Evolutionary conservation across 768 basidiomycete species (phyloP), one percentile per base, ranked within the genome.

Genomic region (Cyclocybe cylindracea): DNA sequence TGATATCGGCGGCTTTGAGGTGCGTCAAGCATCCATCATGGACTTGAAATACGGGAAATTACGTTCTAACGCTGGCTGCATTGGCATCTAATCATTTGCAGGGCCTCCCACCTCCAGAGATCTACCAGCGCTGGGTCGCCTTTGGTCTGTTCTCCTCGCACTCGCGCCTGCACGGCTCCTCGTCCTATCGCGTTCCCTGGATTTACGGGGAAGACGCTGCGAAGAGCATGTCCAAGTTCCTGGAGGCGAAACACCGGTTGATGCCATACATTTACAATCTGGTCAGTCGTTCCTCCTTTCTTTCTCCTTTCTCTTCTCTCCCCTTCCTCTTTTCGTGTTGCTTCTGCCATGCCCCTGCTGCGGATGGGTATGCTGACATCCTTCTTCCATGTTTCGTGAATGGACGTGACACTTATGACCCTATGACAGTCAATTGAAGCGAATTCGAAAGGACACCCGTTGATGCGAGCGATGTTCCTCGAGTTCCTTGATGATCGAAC

Each of bases 1-100:
- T 64, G 88, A 91, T 61, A 87, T 91, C 49, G 88, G 87, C 19
- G 87, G 87, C 1, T 90, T 88, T 56, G 87, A 89, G 72, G 82
- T 78, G 41, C 40, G 72, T 56, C 13, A 9, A 46, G 31, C 5
- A 6, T 36, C 34, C 14, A 24, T 29, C 29, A 11, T 11, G 11
- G 39, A 24, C 13, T 5, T 16, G 9, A 13, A 7, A 7, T 32
- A 9, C 7, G 31, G 14, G 39, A 46, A 7, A 16, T 16, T 16
- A 16, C 16, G 24, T 24, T 24, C 5, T 24, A 24, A 24, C 24
- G 24, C 4, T 24, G 24, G 24, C 24, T 24, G 24, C 31, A 31
- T 43, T 46, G 29, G 44, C 33, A 24, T 16, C 37, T 11, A 18
- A 14, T 43, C 16, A 47, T n/a, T 11, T 10, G 44, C 16, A 84